phyloP scores from a whole-genome alignment of 179 eudicot genomes.

The Heliamphora pulchella region DNA sequence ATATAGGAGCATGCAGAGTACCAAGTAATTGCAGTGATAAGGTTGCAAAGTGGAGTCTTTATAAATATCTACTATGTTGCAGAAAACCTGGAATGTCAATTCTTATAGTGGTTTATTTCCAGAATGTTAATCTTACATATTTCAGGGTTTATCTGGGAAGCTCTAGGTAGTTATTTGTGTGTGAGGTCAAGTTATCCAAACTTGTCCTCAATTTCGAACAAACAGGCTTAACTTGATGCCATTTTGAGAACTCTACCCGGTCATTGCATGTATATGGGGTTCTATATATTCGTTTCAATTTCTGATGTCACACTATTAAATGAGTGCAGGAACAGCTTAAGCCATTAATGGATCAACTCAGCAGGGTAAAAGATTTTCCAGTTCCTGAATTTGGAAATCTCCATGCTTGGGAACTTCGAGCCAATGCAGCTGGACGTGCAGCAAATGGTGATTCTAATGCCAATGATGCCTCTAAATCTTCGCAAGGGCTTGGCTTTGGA shows the following conservation, averaged over 20 bases:
- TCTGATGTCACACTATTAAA: slow-evolving; percentile 6
- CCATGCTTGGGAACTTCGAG: slow-evolving; percentile 79
- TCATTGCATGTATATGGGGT: not conserved
- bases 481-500: slow-evolving; percentile 43
- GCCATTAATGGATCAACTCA: slow-evolving; percentile 77
- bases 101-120: not conserved
- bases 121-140: not conserved
- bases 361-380: slow-evolving; percentile 70
- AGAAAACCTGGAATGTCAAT: not conserved
- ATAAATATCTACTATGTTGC: not conserved
- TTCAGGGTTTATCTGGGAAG: not conserved
- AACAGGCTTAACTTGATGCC: not conserved
- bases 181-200: not conserved
- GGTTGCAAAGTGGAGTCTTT: not conserved
- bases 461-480: slow-evolving; percentile 43
- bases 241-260: not conserved
- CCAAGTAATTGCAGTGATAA: no score
- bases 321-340: slow-evolving; percentile 70
- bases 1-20: not conserved
- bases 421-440: slow-evolving; percentile 61
- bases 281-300: not conserved
- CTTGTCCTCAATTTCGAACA: not conserved
- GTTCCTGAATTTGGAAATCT: slow-evolving; percentile 84
- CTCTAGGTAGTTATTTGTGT: slow-evolving; percentile 1
- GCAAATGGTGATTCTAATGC: slow-evolving; percentile 38